Evolutionary conservation across 2,329 filamentous ascomycete species (phyloP).

Genomic region (Paecilomyces dactylethromorphus): DNA sequence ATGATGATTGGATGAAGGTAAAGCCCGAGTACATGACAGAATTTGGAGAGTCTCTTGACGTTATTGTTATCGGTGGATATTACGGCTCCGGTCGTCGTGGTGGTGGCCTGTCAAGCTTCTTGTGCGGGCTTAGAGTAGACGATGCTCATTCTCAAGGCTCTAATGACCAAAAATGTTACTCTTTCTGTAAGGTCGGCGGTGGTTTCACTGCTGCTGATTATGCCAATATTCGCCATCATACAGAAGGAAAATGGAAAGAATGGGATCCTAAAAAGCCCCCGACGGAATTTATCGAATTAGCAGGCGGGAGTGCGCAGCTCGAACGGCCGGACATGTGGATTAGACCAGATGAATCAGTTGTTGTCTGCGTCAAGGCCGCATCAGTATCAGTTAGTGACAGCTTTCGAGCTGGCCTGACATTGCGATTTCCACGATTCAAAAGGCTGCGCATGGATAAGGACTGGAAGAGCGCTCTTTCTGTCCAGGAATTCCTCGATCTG

Average conservation of each 20-base stretch:
- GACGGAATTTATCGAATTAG: constrained; percentile 70
- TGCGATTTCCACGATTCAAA: constrained; percentile 89
- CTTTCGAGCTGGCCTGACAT: constrained; percentile 68
- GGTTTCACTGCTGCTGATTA: constrained; percentile 84
- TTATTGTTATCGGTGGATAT: constrained; percentile 83
- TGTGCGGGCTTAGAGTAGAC: constrained; percentile 79
- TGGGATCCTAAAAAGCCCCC: constrained; percentile 78
- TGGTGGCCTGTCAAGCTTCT: constrained; percentile 73
- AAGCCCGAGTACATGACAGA: constrained; percentile 98
- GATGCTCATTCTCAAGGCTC: constrained; percentile 55
- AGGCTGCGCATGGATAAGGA: constrained; percentile 71
- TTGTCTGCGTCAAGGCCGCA: constrained; percentile 83
- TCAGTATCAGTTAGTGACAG: constrained; percentile 67
- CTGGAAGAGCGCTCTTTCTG: constrained; percentile 73
- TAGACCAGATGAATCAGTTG: constrained; percentile 76
- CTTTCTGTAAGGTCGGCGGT: constrained; percentile 98
- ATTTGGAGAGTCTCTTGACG: constrained; percentile 88
- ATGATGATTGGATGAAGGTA: constrained; percentile 97
- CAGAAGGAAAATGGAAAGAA: constrained; percentile 83
- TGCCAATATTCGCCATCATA: constrained; percentile 70
- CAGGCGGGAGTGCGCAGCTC: constrained; percentile 65
- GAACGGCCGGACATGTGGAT: constrained; percentile 93
- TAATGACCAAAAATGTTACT: constrained; percentile 70
- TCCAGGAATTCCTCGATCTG: constrained; percentile 69
- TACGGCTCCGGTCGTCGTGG: constrained; percentile 83